Evolutionary conservation across 176 grass and related monocot species (phyloP), one percentile per base, ranked within the genome.

Genomic region (Oryza brachyantha): DNA sequence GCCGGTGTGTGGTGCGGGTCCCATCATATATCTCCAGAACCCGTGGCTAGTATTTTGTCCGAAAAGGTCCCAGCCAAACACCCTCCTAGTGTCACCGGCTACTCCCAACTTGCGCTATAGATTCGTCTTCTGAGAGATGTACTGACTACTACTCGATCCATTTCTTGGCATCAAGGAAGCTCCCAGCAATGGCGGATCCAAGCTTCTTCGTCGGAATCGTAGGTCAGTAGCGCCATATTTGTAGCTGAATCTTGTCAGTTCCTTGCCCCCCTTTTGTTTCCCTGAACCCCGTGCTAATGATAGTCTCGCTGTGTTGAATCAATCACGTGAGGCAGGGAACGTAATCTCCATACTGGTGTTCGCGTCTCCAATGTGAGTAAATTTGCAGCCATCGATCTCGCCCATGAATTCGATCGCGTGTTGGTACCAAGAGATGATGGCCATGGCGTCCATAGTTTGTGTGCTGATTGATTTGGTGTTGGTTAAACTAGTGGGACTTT

Each of bases 321-420:
- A n/a, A n/a, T 19, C 72, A 28, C 27, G n/a, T 36, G 19, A 19
- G n/a, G 50, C 87, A 96, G 93, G 90, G 32, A 96, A 96, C 84
- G 28, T 96, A 29, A 88, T 96, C 80, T 96, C 93, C 31, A 86
- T 96, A 24, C 82, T 96, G 19, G 93, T 96, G 25, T 96, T 96
- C 76, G 64, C 90, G 0, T 96, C 90, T 14, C 93, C 93, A 63
- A 84, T 96, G 90, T 88, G 43, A 90, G 90, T 83, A n/a, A n/a
- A n/a, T n/a, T n/a, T 83, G 4, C 70, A 64, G 3, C 17, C 28
- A 62, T 3, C 39, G 7, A 31, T 26, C 39, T 12, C 8, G 1
- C 66, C 58, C 5, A 16, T 27, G 25, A 28, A 5, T 48, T 10
- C 65, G 37, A n/a, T 32, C 35, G 8, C 10, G 11, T 14, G 19